Evolutionary conservation across 345 rosid species (phyloP).

Genomic region (Melaleuca alternifolia): DNA sequence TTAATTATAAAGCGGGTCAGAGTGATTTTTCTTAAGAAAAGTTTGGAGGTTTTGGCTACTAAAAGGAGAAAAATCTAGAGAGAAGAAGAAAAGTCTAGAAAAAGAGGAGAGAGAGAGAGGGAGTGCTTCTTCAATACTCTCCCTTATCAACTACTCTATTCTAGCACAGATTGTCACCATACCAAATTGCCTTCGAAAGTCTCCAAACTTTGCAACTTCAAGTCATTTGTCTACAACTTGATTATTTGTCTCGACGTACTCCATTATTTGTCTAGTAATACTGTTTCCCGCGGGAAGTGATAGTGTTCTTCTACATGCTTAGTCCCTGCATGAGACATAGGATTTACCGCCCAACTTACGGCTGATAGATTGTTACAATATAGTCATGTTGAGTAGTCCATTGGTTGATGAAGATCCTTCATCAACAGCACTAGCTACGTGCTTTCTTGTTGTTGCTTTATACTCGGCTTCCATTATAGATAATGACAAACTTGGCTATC

Average conservation of each 20-base stretch:
- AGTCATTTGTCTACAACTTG: background rate
- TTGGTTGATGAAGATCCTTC: background rate
- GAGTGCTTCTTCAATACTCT: background rate
- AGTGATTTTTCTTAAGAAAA: no score
- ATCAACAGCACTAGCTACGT: background rate
- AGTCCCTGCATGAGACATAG: background rate
- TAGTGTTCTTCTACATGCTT: background rate
- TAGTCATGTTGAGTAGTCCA: background rate
- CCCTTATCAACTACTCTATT: background rate
- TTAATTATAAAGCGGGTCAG: no score
- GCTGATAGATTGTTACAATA: background rate
- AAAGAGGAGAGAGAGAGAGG: background rate
- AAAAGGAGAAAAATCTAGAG: background rate
- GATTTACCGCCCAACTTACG: background rate
- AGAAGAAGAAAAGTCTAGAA: background rate
- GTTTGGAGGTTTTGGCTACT: no score
- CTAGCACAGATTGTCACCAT: background rate
- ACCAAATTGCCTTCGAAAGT: background rate
- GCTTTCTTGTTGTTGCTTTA: background rate
- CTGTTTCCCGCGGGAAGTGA: background rate
- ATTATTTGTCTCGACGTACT: background rate
- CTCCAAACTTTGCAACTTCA: background rate
- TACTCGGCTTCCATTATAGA: background rate
- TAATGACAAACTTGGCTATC: background rate
- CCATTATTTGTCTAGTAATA: no score